Evolutionary conservation across 805 yeast species (phyloP), one percentile per base, ranked within the genome.

Genomic region (Jamesozyma gamospora): DNA sequence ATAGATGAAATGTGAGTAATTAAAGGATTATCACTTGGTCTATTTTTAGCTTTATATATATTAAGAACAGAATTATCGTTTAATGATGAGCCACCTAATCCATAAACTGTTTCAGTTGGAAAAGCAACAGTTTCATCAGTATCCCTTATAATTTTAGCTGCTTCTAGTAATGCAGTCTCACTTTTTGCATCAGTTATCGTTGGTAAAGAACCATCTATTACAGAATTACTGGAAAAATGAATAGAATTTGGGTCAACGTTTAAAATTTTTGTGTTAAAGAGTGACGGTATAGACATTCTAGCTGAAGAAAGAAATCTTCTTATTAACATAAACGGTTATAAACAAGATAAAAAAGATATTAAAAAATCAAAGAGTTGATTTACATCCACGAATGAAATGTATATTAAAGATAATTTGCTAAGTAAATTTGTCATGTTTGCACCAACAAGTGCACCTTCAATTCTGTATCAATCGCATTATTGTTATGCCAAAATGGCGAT

Each of bases 51-150:
- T 19, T 61, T 67, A 58, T 87, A 92, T 9, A 92, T 92, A 34
- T 79, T 74, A 42, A 62, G 57, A 2, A 88, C 95, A 0, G 94
- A 73, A 4, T 73, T 75, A 39, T 86, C 86, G 39, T 68, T 70
- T 36, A 84, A 64, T 0, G 94, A 83, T 3, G 88, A 80, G 1
- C 92, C 98, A 0, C 95, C 98, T 1, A 92, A 69, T 0, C 98
- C 98, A 58, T 92, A 92, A 0, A 92, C 98, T 0, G 98, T 92
- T 56, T 92, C 98, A 0, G 98, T 85, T 2, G 98, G 98, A 52
- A 92, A 88, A 0, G 90, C 97, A 12, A 92, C 87, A 0, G 80
- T 86, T 21, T 76, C 66, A 29, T 70, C 56, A 0, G 79, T 64
- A 2, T 60, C 58, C 14, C 64, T 58, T 4, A 87, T 59, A 4